A percentile compares a stretch with the other conserved stretches of the same genome.
phyloP scores from a whole-genome alignment of 805 yeast genomes.

The Yamadazyma takamatsuzukensis region DNA sequence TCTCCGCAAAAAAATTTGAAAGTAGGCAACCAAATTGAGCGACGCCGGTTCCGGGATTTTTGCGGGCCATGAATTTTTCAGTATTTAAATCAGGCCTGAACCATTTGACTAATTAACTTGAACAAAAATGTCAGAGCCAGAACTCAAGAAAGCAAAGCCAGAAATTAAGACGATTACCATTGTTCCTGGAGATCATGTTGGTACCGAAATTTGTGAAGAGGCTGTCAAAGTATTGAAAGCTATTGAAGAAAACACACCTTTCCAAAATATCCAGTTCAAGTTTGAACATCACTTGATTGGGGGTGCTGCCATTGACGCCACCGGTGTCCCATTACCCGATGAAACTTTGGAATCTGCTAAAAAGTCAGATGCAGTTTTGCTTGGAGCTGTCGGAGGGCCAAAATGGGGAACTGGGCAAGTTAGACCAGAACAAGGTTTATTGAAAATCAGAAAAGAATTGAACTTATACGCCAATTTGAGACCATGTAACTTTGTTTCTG shows the following conservation, averaged over 20 bases:
- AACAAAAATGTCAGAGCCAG: slow-evolving; percentile 17
- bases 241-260: slow-evolving; percentile 49
- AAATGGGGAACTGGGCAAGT: slow-evolving; percentile 98
- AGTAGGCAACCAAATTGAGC: too few relatives aligned
- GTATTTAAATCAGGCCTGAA: too few relatives aligned
- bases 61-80: too few relatives aligned
- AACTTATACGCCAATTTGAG: slow-evolving; percentile 93
- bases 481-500: slow-evolving; percentile 92
- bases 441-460: slow-evolving; percentile 91
- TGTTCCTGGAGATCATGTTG: slow-evolving; percentile 96
- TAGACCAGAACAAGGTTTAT: slow-evolving; percentile 95
- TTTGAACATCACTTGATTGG: slow-evolving; percentile 87
- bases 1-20: too few relatives aligned
- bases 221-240: slow-evolving; percentile 89
- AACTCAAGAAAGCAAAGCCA: slow-evolving; percentile 14
- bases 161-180: slow-evolving; percentile 69
- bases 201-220: slow-evolving; percentile 83
- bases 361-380: slow-evolving; percentile 86
- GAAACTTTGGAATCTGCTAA: slow-evolving; percentile 80
- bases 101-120: too few relatives aligned
- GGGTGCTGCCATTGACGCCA: slow-evolving; percentile 97
- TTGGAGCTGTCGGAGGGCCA: slow-evolving; percentile 99
- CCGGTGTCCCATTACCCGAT: slow-evolving; percentile 88
- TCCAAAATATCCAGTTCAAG: slow-evolving; percentile 54
- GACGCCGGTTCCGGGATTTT: too few relatives aligned